These are phyloP conservation scores for Blastocystis sp. DNA, from an alignment of 352 stramenopile species.

Conservation along the genomic window DNA sequence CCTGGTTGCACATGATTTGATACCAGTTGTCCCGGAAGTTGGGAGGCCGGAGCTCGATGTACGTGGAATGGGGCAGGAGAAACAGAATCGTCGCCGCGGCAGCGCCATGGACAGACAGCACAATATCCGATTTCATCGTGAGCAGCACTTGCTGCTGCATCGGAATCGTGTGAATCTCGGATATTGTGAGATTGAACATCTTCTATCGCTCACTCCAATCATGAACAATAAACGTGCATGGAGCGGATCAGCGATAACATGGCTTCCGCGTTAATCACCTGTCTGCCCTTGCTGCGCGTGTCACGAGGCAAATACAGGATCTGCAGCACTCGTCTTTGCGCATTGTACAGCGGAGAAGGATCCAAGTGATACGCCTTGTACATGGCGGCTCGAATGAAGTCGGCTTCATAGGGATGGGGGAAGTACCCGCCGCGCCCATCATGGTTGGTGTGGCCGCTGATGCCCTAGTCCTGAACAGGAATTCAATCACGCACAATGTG, in stretches of 20 bases:
- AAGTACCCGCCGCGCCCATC: constrained; percentile 50
- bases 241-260: constrained; percentile 8
- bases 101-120: constrained; percentile 68
- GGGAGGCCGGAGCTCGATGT: constrained; percentile 66
- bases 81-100: constrained; percentile 70
- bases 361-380: constrained; percentile 52
- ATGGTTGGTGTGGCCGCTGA: constrained; percentile 57
- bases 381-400: constrained; percentile 16
- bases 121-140: constrained; percentile 68
- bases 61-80: constrained; percentile 50
- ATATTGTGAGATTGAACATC: background rate
- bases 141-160: constrained; percentile 47
- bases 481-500: constrained; percentile 1
- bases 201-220: background rate
- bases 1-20: constrained; percentile 58
- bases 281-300: constrained; percentile 45
- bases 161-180: constrained; percentile 57
- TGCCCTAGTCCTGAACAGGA: background rate
- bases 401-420: constrained; percentile 40
- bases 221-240: background rate
- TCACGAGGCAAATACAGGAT: constrained; percentile 55
- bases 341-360: background rate
- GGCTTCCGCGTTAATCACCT: constrained; percentile 48
- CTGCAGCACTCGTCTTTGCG: background rate
- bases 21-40: constrained; percentile 74